Percentiles rank a stretch among this genome's conserved stretches.
Conservation (phyloP, 768 basidiomycete species). For the Tricholoma saponaceum region DNA sequence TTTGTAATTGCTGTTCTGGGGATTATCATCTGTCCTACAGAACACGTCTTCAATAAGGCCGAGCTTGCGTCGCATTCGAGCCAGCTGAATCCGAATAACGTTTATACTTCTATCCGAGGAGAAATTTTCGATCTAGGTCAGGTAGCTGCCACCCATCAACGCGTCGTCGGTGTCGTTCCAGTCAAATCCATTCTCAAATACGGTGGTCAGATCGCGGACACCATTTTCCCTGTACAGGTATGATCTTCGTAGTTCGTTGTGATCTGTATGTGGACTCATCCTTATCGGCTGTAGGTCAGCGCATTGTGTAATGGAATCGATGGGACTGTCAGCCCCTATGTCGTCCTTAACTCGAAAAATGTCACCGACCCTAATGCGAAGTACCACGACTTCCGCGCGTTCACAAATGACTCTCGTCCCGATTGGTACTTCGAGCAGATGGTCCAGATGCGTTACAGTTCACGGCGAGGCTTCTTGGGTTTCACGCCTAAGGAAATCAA, state of each 20-base stretch:
- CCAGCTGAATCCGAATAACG: conserved; percentile 61
- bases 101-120: conserved; percentile 81
- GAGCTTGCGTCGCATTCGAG: conserved; percentile 77
- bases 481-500: conserved; percentile 73
- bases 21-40: conserved; percentile 86
- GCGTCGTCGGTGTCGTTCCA: conserved; percentile 69
- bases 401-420: conserved; percentile 83
- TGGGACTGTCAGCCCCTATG: conserved; percentile 80
- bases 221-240: conserved; percentile 93
- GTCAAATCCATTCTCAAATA: conserved; percentile 75
- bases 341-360: conserved; percentile 75
- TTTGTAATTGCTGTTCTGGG: conserved; percentile 93
- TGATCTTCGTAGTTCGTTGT: conserved; percentile 10
- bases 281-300: conserved; percentile 58
- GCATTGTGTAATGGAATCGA: conserved; percentile 87
- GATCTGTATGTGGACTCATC: background rate
- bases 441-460: conserved; percentile 88
- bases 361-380: conserved; percentile 67
- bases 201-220: conserved; percentile 69
- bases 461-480: conserved; percentile 86
- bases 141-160: conserved; percentile 63
- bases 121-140: conserved; percentile 88
- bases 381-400: conserved; percentile 96
- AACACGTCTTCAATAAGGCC: conserved; percentile 79
- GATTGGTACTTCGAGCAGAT: conserved; percentile 98